phyloP scores from a whole-genome alignment of 345 rosid genomes.

The Punica granatum region DNA sequence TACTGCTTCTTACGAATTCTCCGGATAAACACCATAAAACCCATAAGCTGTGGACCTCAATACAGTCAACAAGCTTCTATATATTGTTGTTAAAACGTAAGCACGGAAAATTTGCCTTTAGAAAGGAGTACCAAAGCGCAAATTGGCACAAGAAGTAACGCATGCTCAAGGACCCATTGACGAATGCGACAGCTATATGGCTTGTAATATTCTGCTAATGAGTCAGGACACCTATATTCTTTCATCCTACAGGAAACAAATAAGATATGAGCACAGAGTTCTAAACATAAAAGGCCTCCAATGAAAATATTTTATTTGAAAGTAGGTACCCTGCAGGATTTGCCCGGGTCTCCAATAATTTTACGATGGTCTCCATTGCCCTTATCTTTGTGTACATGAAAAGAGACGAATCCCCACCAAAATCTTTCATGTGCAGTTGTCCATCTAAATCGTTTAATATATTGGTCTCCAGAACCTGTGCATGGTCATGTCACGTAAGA shows the following conservation, averaged over 20 bases:
- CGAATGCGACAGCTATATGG: constrained; percentile 49
- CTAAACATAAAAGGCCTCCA: neutral
- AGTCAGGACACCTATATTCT: constrained; percentile 77
- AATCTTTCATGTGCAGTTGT: constrained; percentile 26
- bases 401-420: constrained; percentile 28
- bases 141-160: constrained; percentile 26
- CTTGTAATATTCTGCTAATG: constrained; percentile 46
- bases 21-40: constrained; percentile 29
- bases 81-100: constrained; percentile 28
- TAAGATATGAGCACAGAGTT: constrained; percentile 9
- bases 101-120: constrained; percentile 21
- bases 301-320: neutral
- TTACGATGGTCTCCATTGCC: constrained; percentile 34
- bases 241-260: constrained; percentile 30
- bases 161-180: constrained; percentile 53
- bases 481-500: neutral
- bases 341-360: constrained; percentile 41
- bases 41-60: constrained; percentile 63
- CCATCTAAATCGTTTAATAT: constrained; percentile 48
- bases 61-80: constrained; percentile 45
- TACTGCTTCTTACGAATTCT: constrained; percentile 33
- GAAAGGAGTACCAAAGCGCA: constrained; percentile 48
- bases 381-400: constrained; percentile 39
- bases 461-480: constrained; percentile 53
- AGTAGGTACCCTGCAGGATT: constrained; percentile 46